Conservation (phyloP, 345 rosid species). For the Dovyalis caffra region DNA sequence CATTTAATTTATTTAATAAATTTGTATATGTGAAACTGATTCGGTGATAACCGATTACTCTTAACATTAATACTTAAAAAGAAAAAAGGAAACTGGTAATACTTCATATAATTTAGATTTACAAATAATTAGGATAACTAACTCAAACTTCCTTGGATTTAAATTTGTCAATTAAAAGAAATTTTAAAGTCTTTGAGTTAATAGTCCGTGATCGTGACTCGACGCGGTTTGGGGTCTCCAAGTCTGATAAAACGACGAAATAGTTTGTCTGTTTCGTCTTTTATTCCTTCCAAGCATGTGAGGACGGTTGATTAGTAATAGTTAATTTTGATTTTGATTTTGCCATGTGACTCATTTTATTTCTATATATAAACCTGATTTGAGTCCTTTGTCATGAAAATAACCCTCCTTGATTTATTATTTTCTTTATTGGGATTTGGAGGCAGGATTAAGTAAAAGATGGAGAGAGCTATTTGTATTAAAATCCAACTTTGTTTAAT, state of each 20-base stretch:
- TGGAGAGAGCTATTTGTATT: not conserved
- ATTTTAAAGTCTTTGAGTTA: not conserved
- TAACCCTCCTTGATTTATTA: no score
- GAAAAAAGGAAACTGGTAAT: no score
- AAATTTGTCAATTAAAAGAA: no score
- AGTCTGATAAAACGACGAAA: constrained; percentile 26
- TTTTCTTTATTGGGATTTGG: not conserved
- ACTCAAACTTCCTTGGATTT: no score
- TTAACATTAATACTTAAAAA: no score
- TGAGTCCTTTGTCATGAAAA: not conserved
- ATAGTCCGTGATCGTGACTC: not conserved
- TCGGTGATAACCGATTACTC: no score
- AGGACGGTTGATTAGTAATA: constrained; percentile 18
- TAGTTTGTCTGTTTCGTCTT: constrained; percentile 14
- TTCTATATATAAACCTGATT: not conserved
- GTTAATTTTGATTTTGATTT: constrained; percentile 6
- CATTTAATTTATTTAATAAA: no score
- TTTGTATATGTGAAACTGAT: no score
- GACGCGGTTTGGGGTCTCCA: constrained; percentile 19
- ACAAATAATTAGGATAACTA: no score
- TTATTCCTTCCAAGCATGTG: constrained; percentile 21
- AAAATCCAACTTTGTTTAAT: not conserved
- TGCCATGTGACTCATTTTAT: constrained; percentile 12
- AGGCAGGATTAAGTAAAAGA: not conserved
- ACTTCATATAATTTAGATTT: no score